Evolutionary conservation across 2,329 filamentous ascomycete genomes (phyloP).

Genomic region (Aspergillus niger): DNA sequence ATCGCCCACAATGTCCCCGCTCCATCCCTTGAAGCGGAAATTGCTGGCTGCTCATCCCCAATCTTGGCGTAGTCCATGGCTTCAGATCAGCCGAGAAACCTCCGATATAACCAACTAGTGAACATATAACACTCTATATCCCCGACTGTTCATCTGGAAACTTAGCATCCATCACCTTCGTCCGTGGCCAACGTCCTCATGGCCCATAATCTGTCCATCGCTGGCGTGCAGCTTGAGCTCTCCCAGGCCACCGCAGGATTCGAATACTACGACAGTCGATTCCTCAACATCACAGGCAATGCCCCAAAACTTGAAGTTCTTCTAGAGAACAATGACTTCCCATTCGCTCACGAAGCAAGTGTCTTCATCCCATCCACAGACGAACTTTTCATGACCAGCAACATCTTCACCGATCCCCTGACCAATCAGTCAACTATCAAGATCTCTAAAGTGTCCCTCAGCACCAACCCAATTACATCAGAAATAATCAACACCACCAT

Average conservation of each 20-base stretch:
- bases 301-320: slow-evolving; percentile 42
- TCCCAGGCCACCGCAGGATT: slow-evolving; percentile 7
- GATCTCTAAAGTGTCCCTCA: slow-evolving; percentile 22
- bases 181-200: background rate
- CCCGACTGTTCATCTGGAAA: too few relatives aligned
- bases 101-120: background rate
- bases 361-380: slow-evolving; percentile 40
- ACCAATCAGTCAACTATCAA: slow-evolving; percentile 24
- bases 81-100: background rate
- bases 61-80: background rate
- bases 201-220: background rate
- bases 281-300: slow-evolving; percentile 38
- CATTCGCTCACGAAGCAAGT: slow-evolving; percentile 55
- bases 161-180: too few relatives aligned
- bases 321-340: slow-evolving; percentile 41
- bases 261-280: slow-evolving; percentile 23
- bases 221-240: background rate
- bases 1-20: background rate
- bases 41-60: background rate
- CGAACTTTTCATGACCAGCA: slow-evolving; percentile 45
- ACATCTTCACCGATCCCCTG: slow-evolving; percentile 23
- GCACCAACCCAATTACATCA: slow-evolving; percentile 19
- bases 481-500: slow-evolving; percentile 43
- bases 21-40: background rate
- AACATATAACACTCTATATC: background rate